phyloP scores from a whole-genome alignment of 495 filamentous ascomycete species.

The Thermothielavioides terrestris region DNA sequence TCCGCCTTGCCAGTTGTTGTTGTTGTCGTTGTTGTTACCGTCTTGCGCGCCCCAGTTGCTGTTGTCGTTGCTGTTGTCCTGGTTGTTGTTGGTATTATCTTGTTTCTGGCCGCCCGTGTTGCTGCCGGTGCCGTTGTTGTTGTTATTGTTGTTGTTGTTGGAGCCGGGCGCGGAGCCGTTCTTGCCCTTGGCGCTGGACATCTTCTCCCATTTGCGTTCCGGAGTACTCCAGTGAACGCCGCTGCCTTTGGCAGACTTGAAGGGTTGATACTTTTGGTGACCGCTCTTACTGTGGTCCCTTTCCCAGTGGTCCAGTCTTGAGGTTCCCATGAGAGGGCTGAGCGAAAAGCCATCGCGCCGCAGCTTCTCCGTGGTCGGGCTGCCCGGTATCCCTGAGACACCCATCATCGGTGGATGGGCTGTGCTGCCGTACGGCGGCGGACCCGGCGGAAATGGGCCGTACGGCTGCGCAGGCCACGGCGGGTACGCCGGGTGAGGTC shows the following conservation, averaged over 20 bases:
- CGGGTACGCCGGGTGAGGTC: background rate
- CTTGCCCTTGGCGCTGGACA: background rate
- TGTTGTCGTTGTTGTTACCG: slow-evolving; percentile 7
- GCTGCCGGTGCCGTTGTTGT: background rate
- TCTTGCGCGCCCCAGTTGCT: background rate
- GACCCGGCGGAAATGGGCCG: background rate
- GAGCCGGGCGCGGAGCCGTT: background rate
- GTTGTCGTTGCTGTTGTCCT: background rate
- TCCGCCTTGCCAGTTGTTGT: background rate
- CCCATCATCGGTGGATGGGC: background rate
- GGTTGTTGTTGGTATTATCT: background rate
- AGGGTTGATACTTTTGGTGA: background rate
- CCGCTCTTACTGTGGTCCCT: background rate
- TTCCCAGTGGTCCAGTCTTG: background rate
- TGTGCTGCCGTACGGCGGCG: background rate
- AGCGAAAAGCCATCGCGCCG: background rate
- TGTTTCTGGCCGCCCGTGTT: background rate
- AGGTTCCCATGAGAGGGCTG: background rate
- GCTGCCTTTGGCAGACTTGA: background rate
- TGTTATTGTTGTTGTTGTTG: background rate
- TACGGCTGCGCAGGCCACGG: background rate
- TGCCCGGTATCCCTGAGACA: background rate
- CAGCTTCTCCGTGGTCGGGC: background rate
- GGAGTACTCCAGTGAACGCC: background rate
- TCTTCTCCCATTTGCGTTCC: background rate